Evolutionary conservation across 352 stramenopile genomes (phyloP), one percentile per base, ranked within the genome.

Genomic region (Phytophthora podocarpi): DNA sequence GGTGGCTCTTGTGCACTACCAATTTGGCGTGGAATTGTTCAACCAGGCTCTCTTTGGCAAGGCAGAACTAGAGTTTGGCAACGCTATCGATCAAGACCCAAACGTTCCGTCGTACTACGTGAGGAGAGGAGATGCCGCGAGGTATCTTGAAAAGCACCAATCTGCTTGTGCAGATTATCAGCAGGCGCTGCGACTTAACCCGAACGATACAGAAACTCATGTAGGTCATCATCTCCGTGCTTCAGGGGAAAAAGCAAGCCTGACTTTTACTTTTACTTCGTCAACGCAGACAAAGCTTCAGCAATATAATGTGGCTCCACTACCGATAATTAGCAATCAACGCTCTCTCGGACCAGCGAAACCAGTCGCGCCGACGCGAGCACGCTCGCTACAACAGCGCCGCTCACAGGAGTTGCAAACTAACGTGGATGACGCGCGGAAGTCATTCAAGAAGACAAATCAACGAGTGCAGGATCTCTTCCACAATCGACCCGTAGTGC

Each of bases 1-100:
- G 9, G 72, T 94, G 4, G 81, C 78, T 7, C 66, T 93, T 30
- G 80, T 95, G 26, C 85, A 92, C 55, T 95, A 92, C 55, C 77
- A 90, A 23, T 92, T 95, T 50, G 85, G 87, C 15, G 75, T 94
- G 24, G 72, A 91, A 26, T 58, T 91, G 5, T 92, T 94, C 67
- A 94, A 94, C 49, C 59, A 69, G 47, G 82, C 66, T 12, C 70
- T 79, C 43, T 95, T 94, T 31, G 69, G 89, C 39, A 87, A 83
- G 47, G 85, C 85, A 4, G 82, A 91, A 41, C 43, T 94, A n/a
- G 87, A 93, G 57, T 76, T 76, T 39, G 42, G 52, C 18, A 40
- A 55, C 43, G 67, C 67, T 31, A 89, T 93, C 45, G 65, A 70
- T 15, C 67, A 89, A 3, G 82, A 95, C 41, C 27, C 63, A 2